Percentiles rank a stretch among this genome's conserved stretches.
Evolutionary conservation across 768 basidiomycete species (phyloP).

Genomic region (Boletus insuetus): DNA sequence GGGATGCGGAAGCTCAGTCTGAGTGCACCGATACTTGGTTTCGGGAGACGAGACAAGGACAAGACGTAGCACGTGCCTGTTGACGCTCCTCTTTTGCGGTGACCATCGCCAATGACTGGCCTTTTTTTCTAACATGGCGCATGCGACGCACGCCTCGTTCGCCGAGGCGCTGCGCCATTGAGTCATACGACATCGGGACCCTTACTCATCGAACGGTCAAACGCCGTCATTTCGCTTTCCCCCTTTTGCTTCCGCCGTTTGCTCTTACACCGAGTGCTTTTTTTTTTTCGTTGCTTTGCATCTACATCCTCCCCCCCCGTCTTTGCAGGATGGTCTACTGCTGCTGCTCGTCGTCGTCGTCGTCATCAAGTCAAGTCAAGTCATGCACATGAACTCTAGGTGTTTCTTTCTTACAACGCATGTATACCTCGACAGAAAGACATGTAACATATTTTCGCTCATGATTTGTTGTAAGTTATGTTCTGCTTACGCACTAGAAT

Average conservation of each 20-base stretch:
- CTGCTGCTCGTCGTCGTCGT: background rate
- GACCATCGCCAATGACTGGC: background rate
- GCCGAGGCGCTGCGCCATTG: background rate
- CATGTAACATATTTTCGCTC: slow-evolving; percentile 24
- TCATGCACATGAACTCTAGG: slow-evolving; percentile 17
- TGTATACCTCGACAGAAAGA: slow-evolving; percentile 23
- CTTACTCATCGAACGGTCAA: background rate
- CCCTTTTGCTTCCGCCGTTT: slow-evolving; percentile 14
- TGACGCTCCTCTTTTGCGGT: background rate
- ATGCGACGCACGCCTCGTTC: background rate
- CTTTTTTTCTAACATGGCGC: background rate
- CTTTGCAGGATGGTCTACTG: slow-evolving; percentile 9
- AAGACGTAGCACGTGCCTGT: slow-evolving; percentile 27
- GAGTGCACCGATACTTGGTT: slow-evolving; percentile 52
- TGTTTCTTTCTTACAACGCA: slow-evolving; percentile 2
- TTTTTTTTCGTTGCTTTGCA: background rate
- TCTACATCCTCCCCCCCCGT: background rate
- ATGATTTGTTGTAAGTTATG: slow-evolving; percentile 17
- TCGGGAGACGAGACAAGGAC: slow-evolving; percentile 54
- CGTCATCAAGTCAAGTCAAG: background rate
- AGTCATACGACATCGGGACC: background rate
- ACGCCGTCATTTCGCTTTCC: slow-evolving; percentile 14
- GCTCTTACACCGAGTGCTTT: background rate
- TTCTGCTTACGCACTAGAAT: slow-evolving; percentile 9
- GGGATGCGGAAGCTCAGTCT: slow-evolving; percentile 69